Evolutionary conservation across 108 stramenopile species (phyloP).

Genomic region (Cylindrotheca fusiformis): DNA sequence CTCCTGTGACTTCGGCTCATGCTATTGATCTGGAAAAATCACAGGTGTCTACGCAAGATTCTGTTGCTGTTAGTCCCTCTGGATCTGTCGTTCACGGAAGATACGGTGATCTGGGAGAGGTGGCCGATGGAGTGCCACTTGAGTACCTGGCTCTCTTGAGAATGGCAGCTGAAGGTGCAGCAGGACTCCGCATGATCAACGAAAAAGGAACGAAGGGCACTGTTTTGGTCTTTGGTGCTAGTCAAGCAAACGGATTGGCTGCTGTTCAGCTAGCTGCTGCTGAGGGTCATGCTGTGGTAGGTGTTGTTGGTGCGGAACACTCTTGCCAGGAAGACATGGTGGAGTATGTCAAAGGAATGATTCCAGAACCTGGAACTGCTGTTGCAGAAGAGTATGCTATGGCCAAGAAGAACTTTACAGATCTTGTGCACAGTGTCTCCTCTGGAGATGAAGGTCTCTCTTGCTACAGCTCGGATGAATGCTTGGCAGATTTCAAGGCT

Average conservation of each 20-base stretch:
- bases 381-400: conserved; percentile 77
- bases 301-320: conserved; percentile 76
- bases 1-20: conserved; percentile 81
- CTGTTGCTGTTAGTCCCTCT: conserved; percentile 58
- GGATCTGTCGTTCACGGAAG: conserved; percentile 74
- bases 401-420: conserved; percentile 74
- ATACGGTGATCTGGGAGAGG: conserved; percentile 57
- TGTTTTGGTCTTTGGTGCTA: conserved; percentile 77
- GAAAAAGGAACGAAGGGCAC: conserved; percentile 46
- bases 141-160: conserved; percentile 81
- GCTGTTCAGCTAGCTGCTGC: conserved; percentile 65
- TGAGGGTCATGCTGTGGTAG: conserved; percentile 68
- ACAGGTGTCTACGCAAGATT: conserved; percentile 57
- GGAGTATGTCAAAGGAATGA: conserved; percentile 71
- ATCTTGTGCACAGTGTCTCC: conserved; percentile 56
- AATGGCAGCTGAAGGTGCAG: conserved; percentile 82
- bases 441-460: conserved; percentile 54
- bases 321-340: conserved; percentile 75
- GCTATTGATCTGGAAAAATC: conserved; percentile 47
- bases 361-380: conserved; percentile 74
- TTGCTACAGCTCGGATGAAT: conserved; percentile 34
- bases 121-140: conserved; percentile 58
- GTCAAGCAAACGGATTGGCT: conserved; percentile 63
- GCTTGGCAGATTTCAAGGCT: conserved; percentile 69
- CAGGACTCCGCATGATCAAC: conserved; percentile 51